A percentile compares a stretch with the other conserved stretches of the same genome.
Conservation (phyloP, 73 alveolate genomes). For the Paramecium tetraurelia region DNA sequence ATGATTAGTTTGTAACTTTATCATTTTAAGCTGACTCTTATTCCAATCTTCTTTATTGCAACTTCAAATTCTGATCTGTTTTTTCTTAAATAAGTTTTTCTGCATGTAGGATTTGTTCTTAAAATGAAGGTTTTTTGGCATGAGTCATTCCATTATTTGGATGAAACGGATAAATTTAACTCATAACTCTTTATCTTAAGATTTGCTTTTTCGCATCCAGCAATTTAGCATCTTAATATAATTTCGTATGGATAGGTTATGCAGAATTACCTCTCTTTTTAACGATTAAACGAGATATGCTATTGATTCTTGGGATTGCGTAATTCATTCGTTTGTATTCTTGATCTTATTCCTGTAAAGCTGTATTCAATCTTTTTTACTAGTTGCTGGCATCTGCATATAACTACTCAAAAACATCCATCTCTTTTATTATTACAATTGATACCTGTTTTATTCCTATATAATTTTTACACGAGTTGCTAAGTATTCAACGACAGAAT, state of each 20-base stretch:
- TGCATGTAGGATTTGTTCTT: neutral
- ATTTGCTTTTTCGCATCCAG: neutral
- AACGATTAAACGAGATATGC: neutral
- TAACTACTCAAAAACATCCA: neutral
- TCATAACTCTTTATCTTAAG: neutral
- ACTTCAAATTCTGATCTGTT: neutral
- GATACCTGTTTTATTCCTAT: neutral
- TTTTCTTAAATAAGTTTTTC: neutral
- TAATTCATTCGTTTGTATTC: neutral
- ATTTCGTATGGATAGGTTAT: neutral
- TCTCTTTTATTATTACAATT: neutral
- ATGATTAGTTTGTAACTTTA: neutral
- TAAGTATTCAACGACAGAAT: neutral
- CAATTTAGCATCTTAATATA: neutral
- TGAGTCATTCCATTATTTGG: neutral
- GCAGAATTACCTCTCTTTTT: neutral
- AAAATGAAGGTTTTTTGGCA: neutral
- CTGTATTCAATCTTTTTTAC: neutral
- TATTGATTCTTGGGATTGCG: neutral
- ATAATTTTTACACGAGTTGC: neutral
- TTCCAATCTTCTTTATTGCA: neutral
- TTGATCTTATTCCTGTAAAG: neutral
- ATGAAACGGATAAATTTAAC: neutral
- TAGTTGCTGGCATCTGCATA: neutral
- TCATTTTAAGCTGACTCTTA: neutral